These are phyloP conservation scores for Aspergillus sojae DNA, from an alignment of 2,329 filamentous ascomycete species.

Conservation along the genomic window DNA sequence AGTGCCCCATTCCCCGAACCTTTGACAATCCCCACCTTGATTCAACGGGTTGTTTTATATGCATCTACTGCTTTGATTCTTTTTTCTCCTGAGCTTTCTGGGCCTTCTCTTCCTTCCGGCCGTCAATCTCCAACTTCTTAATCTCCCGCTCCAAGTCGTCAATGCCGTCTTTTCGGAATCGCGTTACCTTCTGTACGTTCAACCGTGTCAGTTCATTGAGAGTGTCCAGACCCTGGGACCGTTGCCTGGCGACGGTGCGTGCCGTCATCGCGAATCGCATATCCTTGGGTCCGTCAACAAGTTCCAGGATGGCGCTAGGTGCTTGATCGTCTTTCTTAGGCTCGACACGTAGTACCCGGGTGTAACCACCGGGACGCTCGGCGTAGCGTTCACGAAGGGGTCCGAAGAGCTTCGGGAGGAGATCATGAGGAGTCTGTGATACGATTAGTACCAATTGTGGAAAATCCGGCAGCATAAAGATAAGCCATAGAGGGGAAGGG, in stretches of 20 bases:
- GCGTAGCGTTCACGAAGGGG: slow-evolving; percentile 78
- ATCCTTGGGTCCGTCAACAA: slow-evolving; percentile 92
- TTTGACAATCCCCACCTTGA: neutral
- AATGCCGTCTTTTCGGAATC: slow-evolving; percentile 69
- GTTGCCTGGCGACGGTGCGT: slow-evolving; percentile 70
- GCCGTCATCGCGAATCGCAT: slow-evolving; percentile 95
- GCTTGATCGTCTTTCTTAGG: slow-evolving; percentile 87
- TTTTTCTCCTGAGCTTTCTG: slow-evolving; percentile 4
- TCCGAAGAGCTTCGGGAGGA: slow-evolving; percentile 84
- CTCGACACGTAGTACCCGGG: slow-evolving; percentile 88
- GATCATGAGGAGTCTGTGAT: slow-evolving; percentile 42
- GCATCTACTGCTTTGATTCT: slow-evolving; percentile 19
- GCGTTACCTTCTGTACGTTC: slow-evolving; percentile 83
- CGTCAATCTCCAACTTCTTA: slow-evolving; percentile 58
- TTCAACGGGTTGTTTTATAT: neutral
- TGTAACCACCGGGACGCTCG: slow-evolving; percentile 85
- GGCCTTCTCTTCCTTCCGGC: slow-evolving; percentile 26
- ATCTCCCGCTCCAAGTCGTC: slow-evolving; percentile 67
- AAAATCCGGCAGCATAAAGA: neutral
- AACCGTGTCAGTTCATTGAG: slow-evolving; percentile 72
- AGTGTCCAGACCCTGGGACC: slow-evolving; percentile 54
- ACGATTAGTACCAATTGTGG: slow-evolving; percentile 2
- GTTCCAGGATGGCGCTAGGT: slow-evolving; percentile 84
- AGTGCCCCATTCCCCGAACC: neutral
- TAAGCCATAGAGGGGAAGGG: neutral